Evolutionary conservation across 768 basidiomycete genomes (phyloP).

Genomic region (Lentinula aciculospora): DNA sequence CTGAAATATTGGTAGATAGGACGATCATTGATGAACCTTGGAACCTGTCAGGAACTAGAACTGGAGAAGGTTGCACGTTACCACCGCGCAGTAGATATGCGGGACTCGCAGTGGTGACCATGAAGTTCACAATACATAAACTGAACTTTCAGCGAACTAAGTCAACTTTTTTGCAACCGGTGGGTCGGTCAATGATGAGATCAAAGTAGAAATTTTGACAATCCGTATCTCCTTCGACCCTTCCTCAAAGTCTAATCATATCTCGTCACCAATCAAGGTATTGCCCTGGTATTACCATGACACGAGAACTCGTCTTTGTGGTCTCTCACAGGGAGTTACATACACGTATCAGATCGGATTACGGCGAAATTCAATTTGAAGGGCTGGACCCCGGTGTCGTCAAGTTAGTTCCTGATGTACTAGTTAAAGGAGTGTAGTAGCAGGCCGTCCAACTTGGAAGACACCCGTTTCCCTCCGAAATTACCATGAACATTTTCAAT

Average conservation of each 20-base stretch:
- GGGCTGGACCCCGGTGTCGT: constrained; percentile 3
- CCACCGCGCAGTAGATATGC: too few species aligned
- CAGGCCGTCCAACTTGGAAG: neutral
- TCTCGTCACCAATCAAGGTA: neutral
- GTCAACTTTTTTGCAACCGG: too few species aligned
- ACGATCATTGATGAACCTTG: neutral
- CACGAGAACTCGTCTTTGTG: neutral
- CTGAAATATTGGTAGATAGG: too few species aligned
- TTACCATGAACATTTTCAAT: constrained; percentile 59
- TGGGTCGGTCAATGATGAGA: too few species aligned
- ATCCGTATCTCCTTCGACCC: too few species aligned
- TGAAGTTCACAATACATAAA: too few species aligned
- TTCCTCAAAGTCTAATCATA: neutral
- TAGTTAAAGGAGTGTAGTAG: neutral
- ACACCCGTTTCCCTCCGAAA: constrained; percentile 1
- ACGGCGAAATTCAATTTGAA: neutral
- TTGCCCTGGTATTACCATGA: constrained; percentile 1
- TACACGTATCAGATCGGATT: neutral
- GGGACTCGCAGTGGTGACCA: too few species aligned
- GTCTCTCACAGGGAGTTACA: neutral
- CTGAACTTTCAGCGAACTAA: too few species aligned
- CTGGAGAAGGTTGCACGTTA: too few species aligned
- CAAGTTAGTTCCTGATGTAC: neutral
- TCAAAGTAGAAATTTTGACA: too few species aligned
- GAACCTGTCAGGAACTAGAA: neutral